Evolutionary conservation across 345 rosid species (phyloP).

Genomic region (Barbarea vulgaris): DNA sequence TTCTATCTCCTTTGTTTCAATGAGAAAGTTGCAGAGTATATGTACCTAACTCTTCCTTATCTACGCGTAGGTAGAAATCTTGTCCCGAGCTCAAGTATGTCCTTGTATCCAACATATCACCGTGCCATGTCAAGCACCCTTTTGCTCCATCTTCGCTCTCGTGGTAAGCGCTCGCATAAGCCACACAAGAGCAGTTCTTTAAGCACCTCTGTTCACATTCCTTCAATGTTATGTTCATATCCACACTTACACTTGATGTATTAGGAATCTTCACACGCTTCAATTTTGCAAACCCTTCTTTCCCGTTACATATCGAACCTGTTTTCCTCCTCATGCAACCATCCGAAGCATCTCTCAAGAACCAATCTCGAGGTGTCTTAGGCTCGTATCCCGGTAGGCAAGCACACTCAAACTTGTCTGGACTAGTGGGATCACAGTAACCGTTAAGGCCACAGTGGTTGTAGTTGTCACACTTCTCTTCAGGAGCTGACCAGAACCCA

Average conservation of each 20-base stretch:
- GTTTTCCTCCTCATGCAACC: slow-evolving; percentile 53
- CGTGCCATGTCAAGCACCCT: slow-evolving; percentile 67
- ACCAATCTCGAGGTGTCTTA: slow-evolving; percentile 48
- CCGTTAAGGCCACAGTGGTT: slow-evolving; percentile 57
- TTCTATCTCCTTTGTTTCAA: neutral
- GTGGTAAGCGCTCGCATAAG: slow-evolving; percentile 55
- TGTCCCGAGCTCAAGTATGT: slow-evolving; percentile 48
- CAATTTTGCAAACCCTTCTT: slow-evolving; percentile 61
- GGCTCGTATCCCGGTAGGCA: slow-evolving; percentile 80
- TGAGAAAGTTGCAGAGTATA: neutral
- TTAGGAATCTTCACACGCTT: slow-evolving; percentile 55
- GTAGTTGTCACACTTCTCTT: slow-evolving; percentile 66
- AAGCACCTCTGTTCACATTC: slow-evolving; percentile 48
- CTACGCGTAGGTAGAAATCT: slow-evolving; percentile 54
- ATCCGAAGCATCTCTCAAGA: slow-evolving; percentile 47
- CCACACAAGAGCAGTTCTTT: slow-evolving; percentile 59
- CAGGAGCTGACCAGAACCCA: slow-evolving; percentile 50
- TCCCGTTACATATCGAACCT: slow-evolving; percentile 31
- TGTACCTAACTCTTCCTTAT: slow-evolving; percentile 56
- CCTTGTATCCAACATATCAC: slow-evolving; percentile 48
- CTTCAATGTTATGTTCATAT: slow-evolving; percentile 48
- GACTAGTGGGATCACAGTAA: slow-evolving; percentile 43
- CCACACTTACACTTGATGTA: slow-evolving; percentile 42
- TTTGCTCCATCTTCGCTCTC: slow-evolving; percentile 38
- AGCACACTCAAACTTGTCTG: slow-evolving; percentile 46